These are phyloP conservation scores for Phialemonium atrogriseum DNA, from an alignment of 2,329 filamentous ascomycete species.

Conservation along the genomic window DNA sequence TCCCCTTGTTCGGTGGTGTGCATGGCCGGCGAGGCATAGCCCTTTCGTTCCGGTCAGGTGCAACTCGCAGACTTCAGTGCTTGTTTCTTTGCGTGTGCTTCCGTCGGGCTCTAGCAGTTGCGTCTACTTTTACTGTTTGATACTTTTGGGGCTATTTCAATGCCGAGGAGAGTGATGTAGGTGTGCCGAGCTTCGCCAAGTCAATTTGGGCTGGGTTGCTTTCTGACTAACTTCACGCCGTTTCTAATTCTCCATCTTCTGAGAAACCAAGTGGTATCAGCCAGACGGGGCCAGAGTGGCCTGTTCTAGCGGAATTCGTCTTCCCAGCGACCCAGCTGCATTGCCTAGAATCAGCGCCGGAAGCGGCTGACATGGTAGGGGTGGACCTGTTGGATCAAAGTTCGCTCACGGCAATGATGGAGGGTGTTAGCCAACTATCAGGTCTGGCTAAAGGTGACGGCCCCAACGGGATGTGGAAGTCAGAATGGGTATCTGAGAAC, in stretches of 20 bases:
- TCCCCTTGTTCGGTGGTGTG: conserved; percentile 78
- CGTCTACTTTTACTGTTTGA: conserved; percentile 11
- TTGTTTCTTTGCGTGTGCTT: conserved; percentile 26
- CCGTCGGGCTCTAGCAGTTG: conserved; percentile 7
- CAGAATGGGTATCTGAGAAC: too few species aligned
- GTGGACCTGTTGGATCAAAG: too few species aligned
- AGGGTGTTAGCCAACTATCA: too few species aligned
- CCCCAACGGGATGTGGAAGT: too few species aligned
- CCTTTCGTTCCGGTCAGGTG: conserved; percentile 57
- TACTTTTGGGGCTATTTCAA: conserved; percentile 5
- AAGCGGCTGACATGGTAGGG: too few species aligned
- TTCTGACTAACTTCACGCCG: too few species aligned
- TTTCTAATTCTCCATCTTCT: too few species aligned
- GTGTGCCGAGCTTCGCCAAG: conserved; percentile 37
- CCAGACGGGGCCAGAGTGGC: conserved; percentile 13
- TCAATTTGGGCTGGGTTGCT: too few species aligned
- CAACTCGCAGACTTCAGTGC: conserved; percentile 65
- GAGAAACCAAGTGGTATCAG: too few species aligned
- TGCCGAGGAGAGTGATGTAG: conserved; percentile 70
- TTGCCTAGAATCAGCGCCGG: too few species aligned
- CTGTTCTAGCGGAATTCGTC: conserved; percentile 22
- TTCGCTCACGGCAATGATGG: too few species aligned
- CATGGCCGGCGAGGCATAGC: conserved; percentile 93
- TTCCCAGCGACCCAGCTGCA: conserved; percentile 50
- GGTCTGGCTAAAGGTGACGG: too few species aligned